Conservation (phyloP, 805 yeast genomes). For the Wickerhamomyces queroliae region DNA sequence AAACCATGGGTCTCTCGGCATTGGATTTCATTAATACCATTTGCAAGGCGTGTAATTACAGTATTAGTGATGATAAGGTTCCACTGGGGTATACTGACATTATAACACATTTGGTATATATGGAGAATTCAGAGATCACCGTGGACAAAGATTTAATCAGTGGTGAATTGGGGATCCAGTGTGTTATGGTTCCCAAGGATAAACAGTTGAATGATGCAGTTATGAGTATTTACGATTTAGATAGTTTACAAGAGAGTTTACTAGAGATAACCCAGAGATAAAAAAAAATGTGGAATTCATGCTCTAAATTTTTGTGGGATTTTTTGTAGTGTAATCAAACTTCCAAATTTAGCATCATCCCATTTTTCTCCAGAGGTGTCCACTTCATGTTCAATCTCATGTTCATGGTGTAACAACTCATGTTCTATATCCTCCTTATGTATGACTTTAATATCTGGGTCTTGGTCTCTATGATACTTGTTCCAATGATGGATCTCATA, state of each 20-base stretch:
- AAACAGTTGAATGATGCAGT: conserved; percentile 15
- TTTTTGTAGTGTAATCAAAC: conserved; percentile 27
- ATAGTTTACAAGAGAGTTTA: conserved; percentile 31
- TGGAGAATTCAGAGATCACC: conserved; percentile 41
- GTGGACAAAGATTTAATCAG: conserved; percentile 42
- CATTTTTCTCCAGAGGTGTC: conserved; percentile 41
- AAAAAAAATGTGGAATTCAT: background rate
- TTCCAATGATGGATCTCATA: conserved; percentile 96
- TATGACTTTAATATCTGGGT: conserved; percentile 74
- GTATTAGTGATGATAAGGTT: conserved; percentile 21
- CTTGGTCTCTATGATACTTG: conserved; percentile 65
- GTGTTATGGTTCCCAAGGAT: conserved; percentile 34
- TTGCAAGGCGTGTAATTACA: conserved; percentile 49
- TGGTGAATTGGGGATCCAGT: conserved; percentile 36
- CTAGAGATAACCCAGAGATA: conserved; percentile 2
- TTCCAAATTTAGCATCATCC: conserved; percentile 34
- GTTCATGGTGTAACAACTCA: conserved; percentile 28
- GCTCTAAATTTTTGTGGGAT: conserved; percentile 32
- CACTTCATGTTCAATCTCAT: conserved; percentile 81
- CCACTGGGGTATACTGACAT: conserved; percentile 35
- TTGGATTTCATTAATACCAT: conserved; percentile 51
- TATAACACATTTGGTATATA: conserved; percentile 59
- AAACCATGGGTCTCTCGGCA: conserved; percentile 65
- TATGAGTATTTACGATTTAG: conserved; percentile 31
- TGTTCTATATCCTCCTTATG: conserved; percentile 87